Evolutionary conservation across 1,284 basidiomycete species (phyloP).

Genomic region (Termitomyces sp.): DNA sequence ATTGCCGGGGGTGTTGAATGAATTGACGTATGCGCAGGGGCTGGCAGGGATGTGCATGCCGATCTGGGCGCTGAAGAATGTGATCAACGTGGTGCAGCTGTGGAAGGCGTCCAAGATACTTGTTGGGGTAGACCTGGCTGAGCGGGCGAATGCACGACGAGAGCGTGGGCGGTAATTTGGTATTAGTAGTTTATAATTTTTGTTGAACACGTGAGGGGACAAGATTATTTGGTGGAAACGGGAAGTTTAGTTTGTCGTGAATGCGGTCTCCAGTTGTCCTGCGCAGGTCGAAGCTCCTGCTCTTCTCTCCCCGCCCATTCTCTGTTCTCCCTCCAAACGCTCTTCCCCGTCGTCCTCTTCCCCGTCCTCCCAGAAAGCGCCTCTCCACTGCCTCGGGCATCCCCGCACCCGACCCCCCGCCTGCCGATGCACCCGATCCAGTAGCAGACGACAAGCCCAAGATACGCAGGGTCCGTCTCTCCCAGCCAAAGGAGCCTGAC

Average conservation of each 20-base stretch:
- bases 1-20: conserved; percentile 26
- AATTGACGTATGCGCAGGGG: conserved; percentile 78
- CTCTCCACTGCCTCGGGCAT: conserved; percentile 20
- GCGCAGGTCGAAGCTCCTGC: conserved; percentile 35
- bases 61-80: conserved; percentile 81
- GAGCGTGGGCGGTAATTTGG: conserved; percentile 26
- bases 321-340: not conserved
- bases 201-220: conserved; percentile 14
- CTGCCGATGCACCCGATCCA: conserved; percentile 23
- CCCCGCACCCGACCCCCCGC: conserved; percentile 16
- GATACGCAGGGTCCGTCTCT: conserved; percentile 32
- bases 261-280: conserved; percentile 56
- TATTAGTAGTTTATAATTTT: not conserved
- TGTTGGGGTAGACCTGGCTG: conserved; percentile 84
- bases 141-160: conserved; percentile 67
- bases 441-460: conserved; percentile 42
- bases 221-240: conserved; percentile 5
- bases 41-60: conserved; percentile 67
- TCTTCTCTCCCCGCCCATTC: conserved; percentile 1
- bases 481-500: conserved; percentile 34
- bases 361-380: conserved; percentile 12
- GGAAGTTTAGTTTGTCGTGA: conserved; percentile 19
- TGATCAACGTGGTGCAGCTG: conserved; percentile 95
- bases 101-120: conserved; percentile 98
- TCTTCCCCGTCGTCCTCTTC: not conserved